Base-by-base conservation (phyloP, 495 filamentous ascomycete species). In the Lophium mytilinum region DNA sequence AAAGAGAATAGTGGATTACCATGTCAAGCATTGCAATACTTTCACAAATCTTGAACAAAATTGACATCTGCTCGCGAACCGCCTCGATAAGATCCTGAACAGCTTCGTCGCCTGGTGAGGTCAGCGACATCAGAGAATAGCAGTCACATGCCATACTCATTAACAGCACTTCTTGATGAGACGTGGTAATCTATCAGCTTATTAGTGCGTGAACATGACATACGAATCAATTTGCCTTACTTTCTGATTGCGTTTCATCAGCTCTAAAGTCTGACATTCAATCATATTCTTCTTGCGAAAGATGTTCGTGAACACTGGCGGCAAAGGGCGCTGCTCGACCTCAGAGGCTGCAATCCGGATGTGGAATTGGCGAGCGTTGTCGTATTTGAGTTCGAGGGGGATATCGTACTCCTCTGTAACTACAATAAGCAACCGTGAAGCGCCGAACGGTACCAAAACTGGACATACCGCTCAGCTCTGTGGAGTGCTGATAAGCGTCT, bases 21-120 rank as follows among this genome's bases (percentile, higher is more conserved):
- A 97, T 94, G 67, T 98, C 93, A 5, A 98, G 77, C 69, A 89
- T 80, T n/a, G 88, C 89, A 57, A 96, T 84, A 17, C 82, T 84
- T 63, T 96, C 90, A 61, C 88, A 90, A 51, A 89, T 78, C 54
- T 80, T 82, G 70, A 91, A 94, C 0, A 96, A 73, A 3, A 73
- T 69, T 0, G 84, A 82, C 18, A 90, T 80, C 53, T 90, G 80
- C 4, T 73, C 70, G 37, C 86, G 77, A 24, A 95, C 75, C 11
- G 83, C 73, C 15, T 80, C 75, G 19, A 90, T 80, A 8, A 98
- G 76, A 40, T 82, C 71, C 55, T 87, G 79, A 24, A 96, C 75
- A 3, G 83, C 79, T 39, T 79, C 79, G 65, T 87, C 62, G 43
- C 60, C 60, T 84, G 60, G 15, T 57, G 50, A 14, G 21, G 42